Base-by-base conservation (phyloP, 2,329 filamentous ascomycete genomes). In the Botryotinia calthae region DNA sequence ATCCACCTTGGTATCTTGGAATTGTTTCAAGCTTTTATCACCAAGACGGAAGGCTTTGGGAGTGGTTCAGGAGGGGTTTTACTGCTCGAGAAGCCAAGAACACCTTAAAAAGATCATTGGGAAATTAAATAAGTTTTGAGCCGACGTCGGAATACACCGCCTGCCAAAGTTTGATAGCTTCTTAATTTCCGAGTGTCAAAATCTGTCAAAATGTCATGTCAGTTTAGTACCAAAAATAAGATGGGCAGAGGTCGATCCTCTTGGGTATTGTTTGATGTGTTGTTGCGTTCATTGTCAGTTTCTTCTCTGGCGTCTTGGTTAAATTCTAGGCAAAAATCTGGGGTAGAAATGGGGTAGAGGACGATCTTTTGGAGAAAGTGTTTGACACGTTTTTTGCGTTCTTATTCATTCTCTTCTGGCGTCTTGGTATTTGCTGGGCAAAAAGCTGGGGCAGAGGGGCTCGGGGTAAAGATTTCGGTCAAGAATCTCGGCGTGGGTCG, bases 401-500 rank as follows among this genome's bases (percentile, higher is more conserved):
- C 31, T n/a, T 42, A 10, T 34, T n/a, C 34, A 28, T 44, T 63
- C 25, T 44, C 3, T 63, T 46, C 10, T 59, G 37, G 46, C 31
- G 46, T 28, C 48, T 67, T 67, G 34, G 64, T 40, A 54, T 54
- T 51, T 12, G 20, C 63, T 65, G 31, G 46, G 46, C 46, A 54
- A 40, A 54, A 54, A 54, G 46, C 46, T 66, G 46, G 63, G 64
- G 64, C 64, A 54, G 46, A 67, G 64, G 46, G 64, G 64, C 51
- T 66, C 44, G 46, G 34, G 5, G 44, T 28, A 51, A 34, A 48
- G 10, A 25, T 48, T 65, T 65, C 25, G 48, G 25, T 54, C 48
- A 54, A 54, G 48, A n/a, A 54, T 54, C 48, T 54, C 48, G 25
- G 34, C 22, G 25, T 18, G 28, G 44, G 25, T 44, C n/a, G 59